A percentile compares a stretch with the other conserved stretches of the same genome.
Conservation (phyloP, 176 grass and related monocot genomes). For the Triticum aestivum region IWGSC_CS_RefSeq_v2.1 NC_057804.1:632289287-632289786, state of each 20-base stretch:
- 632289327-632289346: neutral
- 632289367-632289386: neutral
- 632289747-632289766: neutral
- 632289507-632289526: slow-evolving; percentile 88
- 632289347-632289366: neutral
- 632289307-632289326: neutral
- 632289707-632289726: slow-evolving; percentile 76
- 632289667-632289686: slow-evolving; percentile 88
- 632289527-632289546: slow-evolving; percentile 91
- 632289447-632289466: neutral
- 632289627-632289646: slow-evolving; percentile 66
- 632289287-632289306: neutral
- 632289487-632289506: slow-evolving; percentile 58
- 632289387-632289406: neutral
- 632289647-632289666: slow-evolving; percentile 88
- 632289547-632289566: slow-evolving; percentile 99
- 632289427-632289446: neutral
- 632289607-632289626: neutral
- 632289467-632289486: slow-evolving; percentile 24
- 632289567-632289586: neutral
- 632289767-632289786: no score
- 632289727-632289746: slow-evolving; percentile 75
- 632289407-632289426: neutral
- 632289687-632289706: slow-evolving; percentile 94
- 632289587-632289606: slow-evolving; percentile 17